Base-by-base conservation (phyloP, 179 eudicot species). In the Gypsophila paniculata region DNA sequence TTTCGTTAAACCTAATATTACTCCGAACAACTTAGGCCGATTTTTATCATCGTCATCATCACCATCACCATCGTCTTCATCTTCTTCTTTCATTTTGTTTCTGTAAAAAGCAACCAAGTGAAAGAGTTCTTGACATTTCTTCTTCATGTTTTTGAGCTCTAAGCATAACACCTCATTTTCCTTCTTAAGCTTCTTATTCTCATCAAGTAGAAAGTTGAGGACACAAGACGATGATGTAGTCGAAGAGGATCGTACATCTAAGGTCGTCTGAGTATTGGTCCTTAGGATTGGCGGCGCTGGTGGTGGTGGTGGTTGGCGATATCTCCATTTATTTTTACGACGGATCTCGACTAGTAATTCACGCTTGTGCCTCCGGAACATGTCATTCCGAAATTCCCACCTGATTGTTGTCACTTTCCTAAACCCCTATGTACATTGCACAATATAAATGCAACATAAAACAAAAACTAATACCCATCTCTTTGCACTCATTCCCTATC, bases 331-430 rank as follows among this genome's bases (percentile, higher is more conserved):
- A 74, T 91, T 94, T 8, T 96, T 80, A 9, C 97, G 86, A 6
- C 88, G 91, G 34, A 93, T 93, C 23, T 86, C 78, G 58, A 80
- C 66, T 0, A 93, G 89, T n/a, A 82, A 76, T 44, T 88, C 88
- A 34, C 65, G 82, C 53, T 82, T 79, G n/a, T 96, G 96, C 59
- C 75, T 86, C 36, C 82, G 83, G 70, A 94, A 94, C 84, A 57
- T 87, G 74, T 88, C 94, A 44, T 93, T 93, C 83, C 88, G 74
- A 72, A 93, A 93, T 75, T 93, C 96, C 97, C 97, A 91, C 17
- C 96, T 77, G 76, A 65, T 86, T 67, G 97, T 86, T 54, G 92
- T 90, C 49, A 84, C 96, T 81, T 91, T 93, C 38, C 89, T 81
- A 57, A 93, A 93, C n/a, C 98, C 98, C 96, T 91, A 65, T 67